Base-by-base conservation (phyloP, 2,329 filamentous ascomycete species). In the Xylaria sp. region DNA sequence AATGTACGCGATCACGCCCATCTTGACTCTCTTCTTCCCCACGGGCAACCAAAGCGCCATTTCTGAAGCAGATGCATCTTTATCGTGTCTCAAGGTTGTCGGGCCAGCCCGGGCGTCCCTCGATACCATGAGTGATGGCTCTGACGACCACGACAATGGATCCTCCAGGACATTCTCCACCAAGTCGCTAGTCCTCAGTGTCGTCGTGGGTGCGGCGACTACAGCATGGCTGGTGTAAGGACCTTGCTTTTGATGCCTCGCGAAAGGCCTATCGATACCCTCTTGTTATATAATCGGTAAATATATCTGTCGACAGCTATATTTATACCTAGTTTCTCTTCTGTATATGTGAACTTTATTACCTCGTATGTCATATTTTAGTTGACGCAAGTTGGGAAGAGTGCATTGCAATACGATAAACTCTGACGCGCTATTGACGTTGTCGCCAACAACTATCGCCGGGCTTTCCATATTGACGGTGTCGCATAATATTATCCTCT, bases 11-110 rank as follows among this genome's bases (percentile, higher is more conserved):
- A 68, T 72, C 33, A 72, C 70, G 1, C 70, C 70, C 1, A 63
- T 71, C 17, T 52, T 72, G 15, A 72, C 70, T 0, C 40, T 71
- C 15, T 71, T 70, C 52, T 72, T 64, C 11, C 66, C 67, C 0
- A 57, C 25, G 2, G 61, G 55, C 2, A 57, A 67, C 12, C 59
- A 57, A 25, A 67, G 60, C 28, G 5, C 61, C 0, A 42, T 67
- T 11, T 46, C n/a, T 6, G 42, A 55, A 4, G 35, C 55, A 12
- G 69, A 71, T 15, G 68, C 67, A 19, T 69, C 69, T 4, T 14
- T 72, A 35, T 50, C 67, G 5, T 72, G 70, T 28, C 15, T 70
- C 33, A 72, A 72, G 46, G 56, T 60, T 3, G 60, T 72, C 17
- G 69, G 70, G 0, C 69, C 69, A 28, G 21, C 67, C 2, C 58